Base-by-base conservation (phyloP, 345 rosid genomes). In the Bruguiera sexangula region DNA sequence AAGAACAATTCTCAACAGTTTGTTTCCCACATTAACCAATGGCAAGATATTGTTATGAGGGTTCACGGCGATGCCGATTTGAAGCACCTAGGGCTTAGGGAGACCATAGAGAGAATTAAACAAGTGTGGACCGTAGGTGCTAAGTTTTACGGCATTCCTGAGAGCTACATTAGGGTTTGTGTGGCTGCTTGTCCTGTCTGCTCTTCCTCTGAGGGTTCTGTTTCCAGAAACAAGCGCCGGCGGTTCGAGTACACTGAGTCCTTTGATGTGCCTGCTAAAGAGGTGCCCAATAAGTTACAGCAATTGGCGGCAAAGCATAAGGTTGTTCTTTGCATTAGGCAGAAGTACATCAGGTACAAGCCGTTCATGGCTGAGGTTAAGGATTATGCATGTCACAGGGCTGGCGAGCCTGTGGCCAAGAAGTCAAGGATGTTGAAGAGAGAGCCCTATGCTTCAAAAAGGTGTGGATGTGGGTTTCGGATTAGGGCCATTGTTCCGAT, bases 371-470 rank as follows among this genome's bases (percentile, higher is more conserved):
- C 99, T 0, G 99, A 95, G 83, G 99, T 95, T 63, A 95, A 92
- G 82, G 99, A 95, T 83, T 95, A 95, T 81, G 99, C 99, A n/a
- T 95, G 99, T 73, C 99, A 95, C 50, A 85, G 99, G 79, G 99
- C 99, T 22, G 98, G 99, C 21, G 96, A 95, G 81, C 99, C 98
- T 4, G 88, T 80, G 0, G 83, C 87, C 0, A 92, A 92, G 89
- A 95, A 87, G 83, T 86, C 99, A 1, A 88, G 81, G 87, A 81
- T 92, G 79, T 69, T 92, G 86, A 95, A 92, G 86, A 92, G 99
- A 81, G 99, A 95, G 79, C 98, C 98, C 6, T 95, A 95, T 81
- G 98, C 89, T 2, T 95, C 99, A 0, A 95, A 95, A 83, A 85
- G 97, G 73, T 95, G 98, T 63, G 98, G 99, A 5, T 95, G 99